These are phyloP conservation scores for Saraca asoca DNA, from an alignment of 331 rosid genomes.

Conservation along the genomic window DNA sequence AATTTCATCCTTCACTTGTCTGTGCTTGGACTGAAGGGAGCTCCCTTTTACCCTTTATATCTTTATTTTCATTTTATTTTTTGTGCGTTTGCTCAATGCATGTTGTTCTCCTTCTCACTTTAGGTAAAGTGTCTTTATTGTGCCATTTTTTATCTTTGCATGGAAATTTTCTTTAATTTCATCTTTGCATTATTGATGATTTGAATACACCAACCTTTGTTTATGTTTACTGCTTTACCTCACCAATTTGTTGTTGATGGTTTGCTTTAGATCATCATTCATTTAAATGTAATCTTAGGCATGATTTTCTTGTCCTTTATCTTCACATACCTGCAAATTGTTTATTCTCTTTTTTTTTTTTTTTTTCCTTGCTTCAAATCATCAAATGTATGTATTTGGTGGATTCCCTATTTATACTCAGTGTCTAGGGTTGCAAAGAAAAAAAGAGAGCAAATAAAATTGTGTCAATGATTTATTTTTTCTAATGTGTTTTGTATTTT, in stretches of 20 bases:
- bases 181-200: neutral
- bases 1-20: slow-evolving; percentile 63
- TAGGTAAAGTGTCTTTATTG: neutral
- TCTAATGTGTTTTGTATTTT: neutral
- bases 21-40: slow-evolving; percentile 99
- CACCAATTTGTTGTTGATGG: neutral
- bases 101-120: neutral
- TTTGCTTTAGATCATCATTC: neutral
- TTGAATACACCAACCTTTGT: neutral
- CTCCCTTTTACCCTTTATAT: slow-evolving; percentile 62
- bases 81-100: no score
- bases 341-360: neutral
- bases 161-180: neutral
- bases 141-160: neutral
- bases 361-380: neutral
- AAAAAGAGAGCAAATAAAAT: no score
- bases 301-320: neutral
- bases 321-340: neutral
- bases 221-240: neutral
- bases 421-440: neutral
- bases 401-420: neutral
- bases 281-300: neutral
- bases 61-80: neutral
- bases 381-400: slow-evolving; percentile 14
- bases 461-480: no score